Evolutionary conservation across 2,329 filamentous ascomycete genomes (phyloP).

Genomic region (Ophiostoma ulmi): DNA sequence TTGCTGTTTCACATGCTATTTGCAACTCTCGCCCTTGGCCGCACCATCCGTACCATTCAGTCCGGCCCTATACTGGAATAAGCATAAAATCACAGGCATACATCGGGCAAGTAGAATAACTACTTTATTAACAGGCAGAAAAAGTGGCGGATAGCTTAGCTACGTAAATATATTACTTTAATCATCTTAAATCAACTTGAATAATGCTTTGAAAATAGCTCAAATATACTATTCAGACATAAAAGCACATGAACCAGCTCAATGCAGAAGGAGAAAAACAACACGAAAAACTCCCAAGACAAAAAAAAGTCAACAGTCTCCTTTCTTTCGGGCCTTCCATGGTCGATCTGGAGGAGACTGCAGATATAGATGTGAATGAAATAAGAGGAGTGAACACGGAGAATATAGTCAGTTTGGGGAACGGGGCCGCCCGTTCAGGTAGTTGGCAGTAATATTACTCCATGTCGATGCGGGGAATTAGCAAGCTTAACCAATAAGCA

Average conservation of each 20-base stretch:
- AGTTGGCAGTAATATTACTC: background rate
- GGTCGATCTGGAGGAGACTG: conserved; percentile 3
- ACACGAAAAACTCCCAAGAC: background rate
- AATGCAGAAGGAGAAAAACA: background rate
- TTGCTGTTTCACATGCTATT: conserved; percentile 7
- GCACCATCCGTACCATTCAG: background rate
- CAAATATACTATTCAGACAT: background rate
- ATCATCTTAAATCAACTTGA: background rate
- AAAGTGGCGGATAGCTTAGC: background rate
- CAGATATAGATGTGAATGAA: background rate
- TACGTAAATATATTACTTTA: background rate
- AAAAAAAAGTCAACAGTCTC: background rate
- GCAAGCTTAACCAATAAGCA: background rate
- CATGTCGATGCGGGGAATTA: conserved; percentile 2
- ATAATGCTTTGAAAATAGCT: background rate
- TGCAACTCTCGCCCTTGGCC: conserved; percentile 1
- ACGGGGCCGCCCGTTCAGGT: background rate
- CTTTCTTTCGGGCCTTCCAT: conserved; percentile 14
- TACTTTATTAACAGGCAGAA: background rate
- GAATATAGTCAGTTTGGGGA: conserved; percentile 11
- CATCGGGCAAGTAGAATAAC: conserved; percentile 10
- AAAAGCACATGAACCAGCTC: background rate
- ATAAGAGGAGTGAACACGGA: background rate
- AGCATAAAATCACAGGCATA: background rate
- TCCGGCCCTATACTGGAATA: conserved; percentile 6